phyloP scores from a whole-genome alignment of 805 yeast species.

The Candida wancherniae region DNA sequence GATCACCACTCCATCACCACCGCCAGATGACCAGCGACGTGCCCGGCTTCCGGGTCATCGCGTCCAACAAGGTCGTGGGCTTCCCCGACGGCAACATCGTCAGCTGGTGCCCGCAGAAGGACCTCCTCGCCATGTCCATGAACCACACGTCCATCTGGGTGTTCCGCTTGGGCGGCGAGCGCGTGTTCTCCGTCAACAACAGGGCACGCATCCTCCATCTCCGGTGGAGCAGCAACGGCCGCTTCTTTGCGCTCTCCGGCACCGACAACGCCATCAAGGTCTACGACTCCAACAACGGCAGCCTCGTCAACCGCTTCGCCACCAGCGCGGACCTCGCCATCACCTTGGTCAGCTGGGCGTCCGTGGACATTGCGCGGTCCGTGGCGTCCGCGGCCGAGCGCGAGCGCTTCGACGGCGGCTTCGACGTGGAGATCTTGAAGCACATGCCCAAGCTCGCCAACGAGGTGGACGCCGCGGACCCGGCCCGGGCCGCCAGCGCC shows the following conservation, averaged over 20 bases:
- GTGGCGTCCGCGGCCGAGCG: slow-evolving; percentile 1
- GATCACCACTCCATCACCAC: too few species aligned
- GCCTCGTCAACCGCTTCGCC: slow-evolving; percentile 24
- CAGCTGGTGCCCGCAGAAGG: slow-evolving; percentile 51
- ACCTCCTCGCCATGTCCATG: slow-evolving; percentile 49
- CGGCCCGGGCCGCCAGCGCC: slow-evolving; percentile 1
- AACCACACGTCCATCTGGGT: slow-evolving; percentile 45
- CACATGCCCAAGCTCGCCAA: slow-evolving; percentile 33
- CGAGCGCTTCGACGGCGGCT: slow-evolving; percentile 19
- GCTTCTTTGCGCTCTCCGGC: slow-evolving; percentile 42
- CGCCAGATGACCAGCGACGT: too few species aligned
- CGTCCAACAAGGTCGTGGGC: slow-evolving; percentile 16
- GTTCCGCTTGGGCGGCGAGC: slow-evolving; percentile 49
- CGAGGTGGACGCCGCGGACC: slow-evolving; percentile 8
- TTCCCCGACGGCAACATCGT: slow-evolving; percentile 35
- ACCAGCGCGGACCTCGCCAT: slow-evolving; percentile 15
- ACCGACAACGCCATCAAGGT: slow-evolving; percentile 39
- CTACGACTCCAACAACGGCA: slow-evolving; percentile 45
- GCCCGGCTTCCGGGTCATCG: slow-evolving; percentile 8
- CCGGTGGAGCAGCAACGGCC: slow-evolving; percentile 33
- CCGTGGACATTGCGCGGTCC: slow-evolving; percentile 5
- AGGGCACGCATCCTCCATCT: slow-evolving; percentile 28
- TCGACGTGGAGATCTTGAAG: slow-evolving; percentile 24
- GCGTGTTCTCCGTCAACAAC: slow-evolving; percentile 46
- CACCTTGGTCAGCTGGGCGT: slow-evolving; percentile 17